A percentile compares a stretch with the other conserved stretches of the same genome.
Conservation (phyloP, 768 basidiomycete species). For the Roridomyces roridus region DNA sequence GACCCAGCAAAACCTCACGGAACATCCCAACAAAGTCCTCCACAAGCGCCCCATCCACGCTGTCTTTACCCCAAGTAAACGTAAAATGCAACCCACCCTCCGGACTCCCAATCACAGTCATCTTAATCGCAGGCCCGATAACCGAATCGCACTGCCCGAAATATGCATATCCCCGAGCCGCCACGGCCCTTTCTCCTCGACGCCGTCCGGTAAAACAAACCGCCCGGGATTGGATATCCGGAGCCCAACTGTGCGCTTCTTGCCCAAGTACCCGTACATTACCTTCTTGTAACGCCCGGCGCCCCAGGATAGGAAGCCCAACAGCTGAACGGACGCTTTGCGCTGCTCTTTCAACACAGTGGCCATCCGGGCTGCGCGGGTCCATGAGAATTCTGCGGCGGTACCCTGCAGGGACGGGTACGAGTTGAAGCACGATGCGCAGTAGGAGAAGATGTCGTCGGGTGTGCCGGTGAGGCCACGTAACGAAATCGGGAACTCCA, state of each 20-base stretch:
- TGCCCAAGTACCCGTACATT: neutral
- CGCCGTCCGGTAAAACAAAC: no score
- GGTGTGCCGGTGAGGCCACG: neutral
- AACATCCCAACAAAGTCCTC: constrained; percentile 5
- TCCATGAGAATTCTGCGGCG: neutral
- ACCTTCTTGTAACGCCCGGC: neutral
- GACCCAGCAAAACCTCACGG: no score
- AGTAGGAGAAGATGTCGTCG: constrained; percentile 1
- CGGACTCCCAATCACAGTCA: constrained; percentile 3
- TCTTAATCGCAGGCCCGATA: neutral
- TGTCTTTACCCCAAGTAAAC: constrained; percentile 5
- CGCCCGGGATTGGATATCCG: constrained; percentile 5
- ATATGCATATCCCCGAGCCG: neutral
- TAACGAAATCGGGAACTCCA: constrained; percentile 6
- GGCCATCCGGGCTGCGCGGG: neutral
- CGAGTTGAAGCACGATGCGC: neutral
- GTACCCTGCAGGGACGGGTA: neutral
- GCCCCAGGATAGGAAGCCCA: neutral
- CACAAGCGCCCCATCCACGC: neutral
- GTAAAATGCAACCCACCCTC: constrained; percentile 1
- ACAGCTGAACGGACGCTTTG: neutral
- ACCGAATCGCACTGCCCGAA: constrained; percentile 4
- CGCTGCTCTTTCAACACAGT: neutral
- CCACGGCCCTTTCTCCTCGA: neutral
- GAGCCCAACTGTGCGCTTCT: neutral